Conservation (phyloP, 2,329 filamentous ascomycete species). For the Diaporthe helianthi region DNA sequence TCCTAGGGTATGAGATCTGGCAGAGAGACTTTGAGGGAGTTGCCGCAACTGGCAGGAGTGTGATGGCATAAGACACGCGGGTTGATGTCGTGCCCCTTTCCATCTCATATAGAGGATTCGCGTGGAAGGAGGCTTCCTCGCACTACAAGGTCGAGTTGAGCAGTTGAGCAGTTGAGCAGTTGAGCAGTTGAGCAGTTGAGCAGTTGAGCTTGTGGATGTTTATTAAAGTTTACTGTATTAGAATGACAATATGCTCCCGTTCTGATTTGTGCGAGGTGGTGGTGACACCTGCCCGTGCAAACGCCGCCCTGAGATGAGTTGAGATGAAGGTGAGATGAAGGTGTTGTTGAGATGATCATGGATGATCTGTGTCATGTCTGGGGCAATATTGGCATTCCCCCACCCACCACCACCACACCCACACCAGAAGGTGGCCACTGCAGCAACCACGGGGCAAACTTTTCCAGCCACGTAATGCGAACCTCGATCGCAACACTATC, state of each 20-base stretch:
- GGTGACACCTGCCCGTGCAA: background rate
- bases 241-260: background rate
- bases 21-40: conserved; percentile 13
- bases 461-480: conserved; percentile 19
- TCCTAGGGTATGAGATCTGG: conserved; percentile 27
- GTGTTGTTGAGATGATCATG: conserved; percentile 12
- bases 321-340: background rate
- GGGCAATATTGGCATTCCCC: background rate
- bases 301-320: background rate
- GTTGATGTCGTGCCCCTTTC: background rate
- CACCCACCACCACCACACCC: too few species aligned
- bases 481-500: conserved; percentile 15
- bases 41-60: background rate
- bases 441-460: background rate
- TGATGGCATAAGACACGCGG: background rate
- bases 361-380: conserved; percentile 1
- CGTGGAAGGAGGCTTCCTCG: background rate
- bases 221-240: conserved; percentile 10
- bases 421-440: background rate
- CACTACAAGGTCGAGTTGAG: background rate
- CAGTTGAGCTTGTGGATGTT: conserved; percentile 6
- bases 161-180: too few species aligned
- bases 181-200: too few species aligned
- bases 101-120: background rate
- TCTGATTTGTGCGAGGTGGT: conserved; percentile 1